phyloP scores from a whole-genome alignment of 2,329 filamentous ascomycete genomes.

The Neonectria sp. region DNA sequence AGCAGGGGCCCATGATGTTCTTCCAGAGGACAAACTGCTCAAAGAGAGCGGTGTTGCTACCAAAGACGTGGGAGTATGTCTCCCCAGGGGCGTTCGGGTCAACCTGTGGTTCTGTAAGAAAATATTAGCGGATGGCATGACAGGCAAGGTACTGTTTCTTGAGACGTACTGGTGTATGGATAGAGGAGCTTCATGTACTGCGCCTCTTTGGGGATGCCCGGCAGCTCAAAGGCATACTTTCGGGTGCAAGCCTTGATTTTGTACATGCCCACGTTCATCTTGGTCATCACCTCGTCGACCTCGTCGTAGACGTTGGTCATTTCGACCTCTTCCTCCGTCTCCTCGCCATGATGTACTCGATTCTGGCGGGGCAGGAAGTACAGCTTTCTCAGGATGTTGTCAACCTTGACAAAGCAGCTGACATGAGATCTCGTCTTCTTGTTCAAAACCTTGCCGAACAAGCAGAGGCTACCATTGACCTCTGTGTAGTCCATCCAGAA shows the following conservation, averaged over 20 bases:
- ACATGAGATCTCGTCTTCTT: constrained; percentile 84
- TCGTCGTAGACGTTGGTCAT: constrained; percentile 94
- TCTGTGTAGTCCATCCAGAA: constrained; percentile 99
- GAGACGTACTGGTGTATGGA: constrained; percentile 80
- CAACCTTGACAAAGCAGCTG: constrained; percentile 96
- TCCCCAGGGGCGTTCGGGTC: constrained; percentile 80
- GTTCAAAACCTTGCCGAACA: constrained; percentile 97
- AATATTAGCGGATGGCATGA: constrained; percentile 34
- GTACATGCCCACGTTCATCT: constrained; percentile 87
- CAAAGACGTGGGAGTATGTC: constrained; percentile 95
- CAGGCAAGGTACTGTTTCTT: not conserved
- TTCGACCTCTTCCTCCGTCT: constrained; percentile 83
- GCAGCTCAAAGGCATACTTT: constrained; percentile 96
- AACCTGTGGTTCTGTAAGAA: constrained; percentile 72
- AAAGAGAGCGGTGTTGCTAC: constrained; percentile 92
- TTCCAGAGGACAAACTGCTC: constrained; percentile 99
- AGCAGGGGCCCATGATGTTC: constrained; percentile 98
- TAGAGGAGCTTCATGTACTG: constrained; percentile 98
- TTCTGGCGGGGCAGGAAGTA: constrained; percentile 90
- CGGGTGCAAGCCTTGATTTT: constrained; percentile 92
- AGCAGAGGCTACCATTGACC: constrained; percentile 88
- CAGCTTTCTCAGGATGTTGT: constrained; percentile 93
- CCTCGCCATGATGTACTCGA: constrained; percentile 69
- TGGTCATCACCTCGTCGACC: constrained; percentile 90
- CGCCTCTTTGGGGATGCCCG: constrained; percentile 87